Base-by-base conservation (phyloP, 805 yeast genomes). In the Wickerhamiella kazuoi region DNA sequence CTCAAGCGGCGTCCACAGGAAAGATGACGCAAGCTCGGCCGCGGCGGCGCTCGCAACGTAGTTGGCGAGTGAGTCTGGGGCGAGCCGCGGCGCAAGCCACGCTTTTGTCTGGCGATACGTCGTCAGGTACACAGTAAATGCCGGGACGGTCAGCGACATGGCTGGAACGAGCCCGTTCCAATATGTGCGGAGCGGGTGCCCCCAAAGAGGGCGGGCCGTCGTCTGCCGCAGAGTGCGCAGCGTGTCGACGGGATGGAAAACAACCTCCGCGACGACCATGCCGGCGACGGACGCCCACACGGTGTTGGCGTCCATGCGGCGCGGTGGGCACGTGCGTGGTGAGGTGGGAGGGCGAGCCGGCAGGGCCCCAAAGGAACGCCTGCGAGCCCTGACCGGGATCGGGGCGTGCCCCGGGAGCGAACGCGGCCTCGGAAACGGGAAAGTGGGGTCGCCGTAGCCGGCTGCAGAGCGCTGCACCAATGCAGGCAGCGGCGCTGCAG, bases 1-100 rank as follows among this genome's bases (percentile, higher is more conserved):
- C 49, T 63, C 68, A 58, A 64, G 62, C 1, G 68, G 68, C 15
- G 68, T 63, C 63, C 64, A 63, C 14, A 63, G 48, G 30, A 56
- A 43, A 15, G 61, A 54, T 29, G 63, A 59, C 4, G 59, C 51
- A 5, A 61, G 21, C 51, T 63, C 67, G 3, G 68, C 64, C 3
- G 54, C 51, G 4, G 62, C 49, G 3, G 67, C 67, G 38, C 62
- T 53, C 21, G 49, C 44, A 6, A 61, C 48, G 42, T 58, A 63
- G 43, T 57, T 63, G 11, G 50, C 8, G 16, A 60, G 41, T 13
- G 60, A 46, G 16, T 54, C 49, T 14, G 50, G 47, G 9, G 65
- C 65, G 3, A 61, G 40, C 24, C 54, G 49, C 13, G 64, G 63
- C 16, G 56, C 45, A n/a, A 63, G 50, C 29, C 44, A 48, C 31